phyloP scores from a whole-genome alignment of 768 basidiomycete species.

The Mycena indigotica region DNA sequence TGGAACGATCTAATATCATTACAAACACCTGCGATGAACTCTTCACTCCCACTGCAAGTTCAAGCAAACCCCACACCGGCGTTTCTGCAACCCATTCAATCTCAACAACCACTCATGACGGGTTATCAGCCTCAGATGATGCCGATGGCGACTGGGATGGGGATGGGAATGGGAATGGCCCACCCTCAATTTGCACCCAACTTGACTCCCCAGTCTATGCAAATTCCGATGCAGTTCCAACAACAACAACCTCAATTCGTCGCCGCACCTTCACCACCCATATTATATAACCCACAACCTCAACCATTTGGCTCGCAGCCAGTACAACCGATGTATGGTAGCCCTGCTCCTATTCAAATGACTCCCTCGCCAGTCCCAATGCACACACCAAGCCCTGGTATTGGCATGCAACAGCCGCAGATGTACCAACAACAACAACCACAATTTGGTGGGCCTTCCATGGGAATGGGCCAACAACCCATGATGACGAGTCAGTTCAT shows the following conservation, averaged over 20 bases:
- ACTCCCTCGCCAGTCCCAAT: conserved; percentile 31
- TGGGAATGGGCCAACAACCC: not conserved
- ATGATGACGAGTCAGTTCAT: conserved; percentile 14
- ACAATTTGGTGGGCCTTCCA: not conserved
- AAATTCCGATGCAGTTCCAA: conserved; percentile 17
- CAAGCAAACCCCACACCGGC: conserved; percentile 39
- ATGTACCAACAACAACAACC: conserved; percentile 16
- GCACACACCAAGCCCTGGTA: not conserved
- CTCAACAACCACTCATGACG: conserved; percentile 29
- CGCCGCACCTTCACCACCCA: conserved; percentile 1
- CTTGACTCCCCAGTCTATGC: not conserved
- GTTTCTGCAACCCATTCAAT: conserved; percentile 39
- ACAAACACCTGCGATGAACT: conserved; percentile 44
- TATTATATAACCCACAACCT: conserved; percentile 24
- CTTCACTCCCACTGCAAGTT: conserved; percentile 57
- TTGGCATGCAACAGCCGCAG: conserved; percentile 21
- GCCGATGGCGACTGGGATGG: not conserved
- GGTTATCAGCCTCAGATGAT: conserved; percentile 37
- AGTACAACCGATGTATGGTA: conserved; percentile 26
- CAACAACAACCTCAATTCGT: conserved; percentile 22
- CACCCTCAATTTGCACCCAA: conserved; percentile 14
- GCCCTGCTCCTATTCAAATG: conserved; percentile 35
- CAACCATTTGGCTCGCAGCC: conserved; percentile 33
- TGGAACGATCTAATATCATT: conserved; percentile 62
- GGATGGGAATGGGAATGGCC: conserved; percentile 1